A percentile compares a stretch with the other conserved stretches of the same genome.
Conservation (phyloP, 805 yeast species). For the Candida odintsovae region DNA sequence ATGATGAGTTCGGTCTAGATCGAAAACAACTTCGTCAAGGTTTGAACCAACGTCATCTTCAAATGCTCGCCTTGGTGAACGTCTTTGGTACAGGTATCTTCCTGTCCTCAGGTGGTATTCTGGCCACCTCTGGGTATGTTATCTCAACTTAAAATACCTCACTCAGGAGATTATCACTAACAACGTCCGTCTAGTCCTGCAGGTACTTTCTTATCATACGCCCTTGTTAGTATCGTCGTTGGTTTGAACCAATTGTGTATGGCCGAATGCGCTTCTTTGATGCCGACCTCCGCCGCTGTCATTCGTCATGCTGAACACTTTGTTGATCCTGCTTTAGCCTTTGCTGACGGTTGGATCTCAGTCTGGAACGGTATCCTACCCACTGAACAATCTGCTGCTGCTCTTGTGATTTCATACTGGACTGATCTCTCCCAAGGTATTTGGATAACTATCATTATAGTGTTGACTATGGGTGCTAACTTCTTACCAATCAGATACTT, state of each 20-base stretch:
- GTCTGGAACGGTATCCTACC: constrained; percentile 38
- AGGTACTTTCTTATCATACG: constrained; percentile 29
- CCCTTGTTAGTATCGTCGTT: constrained; percentile 29
- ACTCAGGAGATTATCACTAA: background rate
- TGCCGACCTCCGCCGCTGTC: constrained; percentile 33
- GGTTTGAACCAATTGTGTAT: constrained; percentile 36
- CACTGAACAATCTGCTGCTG: constrained; percentile 38
- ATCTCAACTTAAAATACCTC: no score
- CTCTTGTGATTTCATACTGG: constrained; percentile 42
- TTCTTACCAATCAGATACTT: constrained; percentile 33
- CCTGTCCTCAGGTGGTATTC: constrained; percentile 32
- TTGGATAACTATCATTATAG: constrained; percentile 36
- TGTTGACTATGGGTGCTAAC: constrained; percentile 31
- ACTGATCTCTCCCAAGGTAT: constrained; percentile 36
- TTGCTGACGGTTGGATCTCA: constrained; percentile 39
- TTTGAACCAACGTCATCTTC: constrained; percentile 30
- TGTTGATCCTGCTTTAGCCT: constrained; percentile 39
- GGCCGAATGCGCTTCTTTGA: constrained; percentile 31
- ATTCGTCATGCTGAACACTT: constrained; percentile 32
- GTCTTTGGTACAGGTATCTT: constrained; percentile 40
- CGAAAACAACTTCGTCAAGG: constrained; percentile 8
- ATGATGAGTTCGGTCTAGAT: constrained; percentile 9
- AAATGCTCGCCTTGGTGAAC: constrained; percentile 44
- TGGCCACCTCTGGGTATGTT: constrained; percentile 23
- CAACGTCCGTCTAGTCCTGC: constrained; percentile 22